A percentile compares a stretch with the other conserved stretches of the same genome.
These are phyloP conservation scores for Saksenaea oblongispora DNA, from an alignment of 371 early-diverging fungal genomes.

Conservation along the genomic window DNA sequence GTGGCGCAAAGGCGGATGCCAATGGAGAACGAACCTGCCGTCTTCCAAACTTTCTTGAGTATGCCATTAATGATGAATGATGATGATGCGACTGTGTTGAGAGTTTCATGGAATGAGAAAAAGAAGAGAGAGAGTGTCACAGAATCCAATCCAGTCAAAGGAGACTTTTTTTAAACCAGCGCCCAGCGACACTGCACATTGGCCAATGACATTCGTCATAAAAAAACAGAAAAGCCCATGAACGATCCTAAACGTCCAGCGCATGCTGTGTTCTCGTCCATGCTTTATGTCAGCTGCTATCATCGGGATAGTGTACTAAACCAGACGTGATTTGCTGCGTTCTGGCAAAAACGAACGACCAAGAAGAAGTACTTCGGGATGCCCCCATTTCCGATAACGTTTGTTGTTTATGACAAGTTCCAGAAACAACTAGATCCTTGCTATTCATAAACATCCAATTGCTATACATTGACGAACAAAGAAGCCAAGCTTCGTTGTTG, in stretches of 20 bases:
- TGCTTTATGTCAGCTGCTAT: too few species aligned
- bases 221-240: not conserved
- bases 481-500: not conserved
- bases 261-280: not conserved
- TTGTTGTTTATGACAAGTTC: not conserved
- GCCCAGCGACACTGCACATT: not conserved
- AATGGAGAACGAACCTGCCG: not conserved
- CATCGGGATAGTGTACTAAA: too few species aligned
- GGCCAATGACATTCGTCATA: not conserved
- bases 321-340: too few species aligned
- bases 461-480: not conserved
- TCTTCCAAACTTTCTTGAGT: not conserved
- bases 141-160: slow-evolving; percentile 3
- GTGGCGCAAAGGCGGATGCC: not conserved
- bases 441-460: not conserved
- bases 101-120: not conserved
- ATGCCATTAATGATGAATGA: not conserved
- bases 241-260: not conserved
- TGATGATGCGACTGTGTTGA: slow-evolving; percentile 3
- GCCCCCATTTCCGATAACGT: too few species aligned
- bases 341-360: too few species aligned
- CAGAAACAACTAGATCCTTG: not conserved
- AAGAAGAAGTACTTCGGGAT: too few species aligned
- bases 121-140: not conserved
- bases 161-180: slow-evolving; percentile 1